Conservation (phyloP, 2,329 filamentous ascomycete genomes). For the Verticillium nonalfalfae region DNA sequence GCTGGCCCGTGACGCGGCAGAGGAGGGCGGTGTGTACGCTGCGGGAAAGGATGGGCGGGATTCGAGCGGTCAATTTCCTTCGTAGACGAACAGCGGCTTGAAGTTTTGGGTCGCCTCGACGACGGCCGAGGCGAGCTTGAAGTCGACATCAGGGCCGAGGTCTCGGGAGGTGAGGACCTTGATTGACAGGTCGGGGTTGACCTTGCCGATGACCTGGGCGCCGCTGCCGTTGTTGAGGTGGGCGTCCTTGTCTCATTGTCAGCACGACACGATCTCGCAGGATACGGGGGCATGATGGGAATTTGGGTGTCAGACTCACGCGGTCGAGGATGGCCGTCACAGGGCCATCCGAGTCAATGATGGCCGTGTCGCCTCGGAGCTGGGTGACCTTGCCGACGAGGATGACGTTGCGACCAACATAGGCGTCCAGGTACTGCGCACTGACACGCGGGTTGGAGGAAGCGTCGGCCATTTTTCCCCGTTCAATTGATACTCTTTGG, state of each 20-base stretch:
- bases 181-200: constrained; percentile 65
- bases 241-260: constrained; percentile 47
- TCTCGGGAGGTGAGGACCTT: constrained; percentile 65
- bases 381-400: constrained; percentile 80
- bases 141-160: constrained; percentile 66
- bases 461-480: constrained; percentile 48
- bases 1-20: not conserved
- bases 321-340: constrained; percentile 70
- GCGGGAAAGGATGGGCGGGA: not conserved
- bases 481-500: constrained; percentile 22
- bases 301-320: constrained; percentile 36
- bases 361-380: constrained; percentile 72
- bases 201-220: constrained; percentile 74
- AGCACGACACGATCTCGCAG: too few relatives aligned
- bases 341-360: constrained; percentile 72
- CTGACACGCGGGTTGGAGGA: constrained; percentile 75
- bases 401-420: constrained; percentile 70
- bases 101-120: constrained; percentile 82
- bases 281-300: not conserved
- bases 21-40: not conserved
- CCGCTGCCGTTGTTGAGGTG: constrained; percentile 65
- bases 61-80: constrained; percentile 14
- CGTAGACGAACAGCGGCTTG: constrained; percentile 70
- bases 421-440: constrained; percentile 70
- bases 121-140: constrained; percentile 66